Evolutionary conservation across 1,139 yeast genomes (phyloP).

Genomic region (Scheffersomyces parashehatae): DNA sequence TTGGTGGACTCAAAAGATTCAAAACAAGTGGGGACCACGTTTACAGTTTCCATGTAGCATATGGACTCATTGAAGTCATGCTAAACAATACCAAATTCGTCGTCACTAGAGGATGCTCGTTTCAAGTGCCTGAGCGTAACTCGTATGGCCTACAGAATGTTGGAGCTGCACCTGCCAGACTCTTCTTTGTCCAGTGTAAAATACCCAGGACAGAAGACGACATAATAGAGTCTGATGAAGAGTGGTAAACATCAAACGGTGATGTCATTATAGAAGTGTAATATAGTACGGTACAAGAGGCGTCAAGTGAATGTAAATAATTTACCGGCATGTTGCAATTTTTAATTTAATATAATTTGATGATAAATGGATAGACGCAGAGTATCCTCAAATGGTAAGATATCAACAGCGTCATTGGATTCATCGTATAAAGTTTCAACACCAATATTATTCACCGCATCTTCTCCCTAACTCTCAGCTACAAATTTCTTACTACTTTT

Average conservation of each 20-base stretch:
- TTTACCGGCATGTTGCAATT: too few species aligned
- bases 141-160: slow-evolving; percentile 63
- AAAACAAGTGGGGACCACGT: slow-evolving; percentile 67
- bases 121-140: slow-evolving; percentile 79
- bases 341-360: too few species aligned
- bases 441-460: too few species aligned
- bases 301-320: too few species aligned
- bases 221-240: slow-evolving; percentile 7
- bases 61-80: slow-evolving; percentile 70
- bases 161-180: slow-evolving; percentile 55
- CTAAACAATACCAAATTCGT: slow-evolving; percentile 60
- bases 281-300: background rate
- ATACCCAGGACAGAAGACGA: slow-evolving; percentile 9
- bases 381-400: too few species aligned
- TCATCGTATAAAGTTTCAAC: too few species aligned
- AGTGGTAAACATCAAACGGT: slow-evolving; percentile 1
- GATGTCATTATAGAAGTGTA: background rate
- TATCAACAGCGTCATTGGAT: too few species aligned
- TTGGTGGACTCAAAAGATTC: slow-evolving; percentile 62
- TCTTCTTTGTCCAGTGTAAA: slow-evolving; percentile 77
- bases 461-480: too few species aligned
- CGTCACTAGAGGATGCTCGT: slow-evolving; percentile 73
- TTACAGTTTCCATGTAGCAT: slow-evolving; percentile 72
- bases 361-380: too few species aligned
- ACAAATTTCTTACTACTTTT: too few species aligned